phyloP scores from a whole-genome alignment of 176 grass and related monocot genomes.

The Hordeum vulgare region DNA sequence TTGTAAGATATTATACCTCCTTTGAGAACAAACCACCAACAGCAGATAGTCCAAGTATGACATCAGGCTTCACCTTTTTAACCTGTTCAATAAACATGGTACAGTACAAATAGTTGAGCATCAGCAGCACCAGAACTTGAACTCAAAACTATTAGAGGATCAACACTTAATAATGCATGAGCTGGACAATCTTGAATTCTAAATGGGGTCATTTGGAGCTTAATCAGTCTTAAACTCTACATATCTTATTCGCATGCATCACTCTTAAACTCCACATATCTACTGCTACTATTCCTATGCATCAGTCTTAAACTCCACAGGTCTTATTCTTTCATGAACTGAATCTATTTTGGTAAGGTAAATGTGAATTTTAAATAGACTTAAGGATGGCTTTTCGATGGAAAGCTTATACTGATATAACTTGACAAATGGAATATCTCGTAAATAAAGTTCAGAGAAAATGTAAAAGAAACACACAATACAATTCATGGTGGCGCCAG shows the following conservation, averaged over 20 bases:
- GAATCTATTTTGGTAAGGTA: conserved; percentile 15
- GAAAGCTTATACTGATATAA: not conserved
- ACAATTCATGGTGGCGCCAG: not conserved
- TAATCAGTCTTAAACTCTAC: not conserved
- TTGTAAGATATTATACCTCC: conserved; percentile 49
- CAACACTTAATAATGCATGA: not conserved
- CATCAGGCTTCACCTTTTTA: conserved; percentile 97
- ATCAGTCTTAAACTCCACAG: not conserved
- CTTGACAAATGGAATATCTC: conserved; percentile 8
- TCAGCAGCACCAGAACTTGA: not conserved
- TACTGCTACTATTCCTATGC: not conserved
- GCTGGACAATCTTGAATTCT: not conserved
- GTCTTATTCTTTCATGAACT: not conserved
- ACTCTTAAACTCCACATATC: not conserved
- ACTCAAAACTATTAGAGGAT: not conserved
- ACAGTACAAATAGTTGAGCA: not conserved
- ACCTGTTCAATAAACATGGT: conserved; percentile 44
- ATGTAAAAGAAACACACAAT: not conserved
- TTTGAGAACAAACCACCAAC: conserved; percentile 94
- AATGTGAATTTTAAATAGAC: conserved; percentile 13
- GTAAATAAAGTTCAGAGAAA: not conserved
- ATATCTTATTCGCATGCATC: no score
- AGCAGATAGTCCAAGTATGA: conserved; percentile 97
- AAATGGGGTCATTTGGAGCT: not conserved
- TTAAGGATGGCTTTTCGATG: not conserved